phyloP scores from a whole-genome alignment of 164 flowering plant species.

The Kingdonia uniflora region DNA sequence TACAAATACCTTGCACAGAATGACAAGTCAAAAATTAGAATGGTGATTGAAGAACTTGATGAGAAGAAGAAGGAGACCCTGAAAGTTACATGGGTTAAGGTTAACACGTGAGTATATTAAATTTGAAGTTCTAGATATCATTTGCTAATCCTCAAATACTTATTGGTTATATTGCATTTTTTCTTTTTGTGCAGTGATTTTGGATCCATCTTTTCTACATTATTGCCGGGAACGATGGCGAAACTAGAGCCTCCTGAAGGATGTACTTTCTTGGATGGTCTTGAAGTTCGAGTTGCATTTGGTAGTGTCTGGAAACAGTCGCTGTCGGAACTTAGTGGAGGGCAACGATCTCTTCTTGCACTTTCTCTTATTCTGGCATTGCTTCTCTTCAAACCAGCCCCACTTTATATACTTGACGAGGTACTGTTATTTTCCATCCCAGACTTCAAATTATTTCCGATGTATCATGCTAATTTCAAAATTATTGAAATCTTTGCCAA shows the following conservation, averaged over 20 bases:
- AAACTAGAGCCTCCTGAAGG: conserved; percentile 98
- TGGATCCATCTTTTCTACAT: conserved; percentile 95
- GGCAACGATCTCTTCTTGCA: conserved; percentile 91
- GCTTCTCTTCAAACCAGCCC: conserved; percentile 98
- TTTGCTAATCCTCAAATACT: not conserved
- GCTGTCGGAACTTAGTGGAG: conserved; percentile 96
- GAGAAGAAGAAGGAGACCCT: conserved; percentile 98
- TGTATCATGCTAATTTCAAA: not conserved
- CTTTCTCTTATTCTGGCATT: conserved; percentile 87
- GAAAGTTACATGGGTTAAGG: conserved; percentile 93
- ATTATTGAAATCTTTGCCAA: too few relatives aligned
- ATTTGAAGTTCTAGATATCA: not conserved
- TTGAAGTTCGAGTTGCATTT: conserved; percentile 97
- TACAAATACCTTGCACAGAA: conserved; percentile 33
- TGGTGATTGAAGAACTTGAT: conserved; percentile 93
- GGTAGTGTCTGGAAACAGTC: conserved; percentile 99
- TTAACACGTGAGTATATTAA: conserved; percentile 51
- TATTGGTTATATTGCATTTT: not conserved
- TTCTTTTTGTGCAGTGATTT: conserved; percentile 54
- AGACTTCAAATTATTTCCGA: not conserved
- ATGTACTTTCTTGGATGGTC: conserved; percentile 88
- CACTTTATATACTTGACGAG: conserved; percentile 96
- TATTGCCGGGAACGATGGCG: conserved; percentile 92
- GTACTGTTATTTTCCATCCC: conserved; percentile 20
- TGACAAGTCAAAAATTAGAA: conserved; percentile 90